Evolutionary conservation across 2,329 filamentous ascomycete species (phyloP).

Genomic region (Alternaria triticimaculans): DNA sequence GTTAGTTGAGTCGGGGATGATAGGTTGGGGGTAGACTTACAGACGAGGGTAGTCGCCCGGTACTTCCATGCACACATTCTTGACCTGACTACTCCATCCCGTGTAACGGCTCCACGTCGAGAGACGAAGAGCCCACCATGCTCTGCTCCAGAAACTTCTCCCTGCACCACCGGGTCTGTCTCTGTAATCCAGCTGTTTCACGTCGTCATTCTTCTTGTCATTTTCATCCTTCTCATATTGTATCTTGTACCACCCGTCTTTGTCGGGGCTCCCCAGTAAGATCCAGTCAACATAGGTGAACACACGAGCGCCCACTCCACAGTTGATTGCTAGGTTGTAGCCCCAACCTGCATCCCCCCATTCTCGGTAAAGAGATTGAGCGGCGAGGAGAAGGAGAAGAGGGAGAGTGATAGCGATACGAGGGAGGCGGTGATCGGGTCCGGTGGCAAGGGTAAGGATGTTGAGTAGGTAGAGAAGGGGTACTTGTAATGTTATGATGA

Average conservation of each 20-base stretch:
- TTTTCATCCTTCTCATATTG: slow-evolving; percentile 2
- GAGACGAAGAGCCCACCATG: slow-evolving; percentile 33
- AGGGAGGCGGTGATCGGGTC: slow-evolving; percentile 9
- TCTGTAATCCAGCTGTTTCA: neutral
- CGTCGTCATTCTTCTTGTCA: neutral
- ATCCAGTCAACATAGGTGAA: slow-evolving; percentile 31
- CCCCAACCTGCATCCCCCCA: slow-evolving; percentile 18
- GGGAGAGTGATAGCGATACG: slow-evolving; percentile 23
- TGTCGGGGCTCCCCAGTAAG: slow-evolving; percentile 29
- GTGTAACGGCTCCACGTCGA: slow-evolving; percentile 24
- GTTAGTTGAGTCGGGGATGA: neutral
- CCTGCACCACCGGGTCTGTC: slow-evolving; percentile 3
- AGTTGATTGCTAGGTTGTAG: slow-evolving; percentile 20
- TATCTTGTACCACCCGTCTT: slow-evolving; percentile 33
- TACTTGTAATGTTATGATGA: slow-evolving; percentile 15
- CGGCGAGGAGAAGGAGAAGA: slow-evolving; percentile 16
- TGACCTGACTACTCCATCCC: slow-evolving; percentile 38
- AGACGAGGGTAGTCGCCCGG: slow-evolving; percentile 23
- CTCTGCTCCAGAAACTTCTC: slow-evolving; percentile 14
- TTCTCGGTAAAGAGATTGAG: slow-evolving; percentile 25
- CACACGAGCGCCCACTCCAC: slow-evolving; percentile 2
- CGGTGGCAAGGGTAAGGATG: slow-evolving; percentile 22
- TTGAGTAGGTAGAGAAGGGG: slow-evolving; percentile 22
- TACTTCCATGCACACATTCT: slow-evolving; percentile 32
- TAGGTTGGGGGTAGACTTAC: slow-evolving; percentile 16